Evolutionary conservation across 1,284 basidiomycete species (phyloP), one percentile per base, ranked within the genome.

Genomic region (Ceratobasidium sp.): DNA sequence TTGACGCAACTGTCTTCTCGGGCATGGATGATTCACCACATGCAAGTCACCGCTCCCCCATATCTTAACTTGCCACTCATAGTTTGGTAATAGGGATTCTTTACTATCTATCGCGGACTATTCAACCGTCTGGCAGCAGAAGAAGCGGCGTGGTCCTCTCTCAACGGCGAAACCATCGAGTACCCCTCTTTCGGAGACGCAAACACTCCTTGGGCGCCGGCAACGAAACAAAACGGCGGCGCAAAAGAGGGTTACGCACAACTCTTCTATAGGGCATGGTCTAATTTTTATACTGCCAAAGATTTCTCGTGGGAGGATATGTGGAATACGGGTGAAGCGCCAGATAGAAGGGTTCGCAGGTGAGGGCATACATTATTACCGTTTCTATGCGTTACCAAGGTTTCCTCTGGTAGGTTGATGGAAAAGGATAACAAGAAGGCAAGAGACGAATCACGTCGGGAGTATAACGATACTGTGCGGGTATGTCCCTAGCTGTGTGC

Each of bases 401-500:
- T 36, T 70, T 41, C 74, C 1, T 48, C 28, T 9, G 26, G 3
- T 71, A 92, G 94, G 75, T 78, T 95, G 45, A 96, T 99, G 92
- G 97, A 99, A 80, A 93, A 92, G 78, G 97, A 98, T 77, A 99
- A 99, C 81, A 95, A 94, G 81, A 95, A 95, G 77, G 88, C 89
- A 8, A 86, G 96, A 16, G 94, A 97, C 46, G 92, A 93, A 50
- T 92, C 92, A 5, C 86, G 92, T 45, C 88, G 88, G 78, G 97
- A 99, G 76, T 99, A 97, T 80, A 98, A 97, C 77, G 96, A 98
- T 55, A 92, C 91, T 0, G 85, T 99, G 41, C 84, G 91, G 78
- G 94, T 95, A 77, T 71, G 89, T 80, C 23, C 23, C 14, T n/a
- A n/a, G 26, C 18, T 65, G 23, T 14, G 23, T 39, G 28, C 32